Evolutionary conservation across 225 moss, liverwort and hornwort species (phyloP).

Genomic region (Sphagnum contortum): DNA sequence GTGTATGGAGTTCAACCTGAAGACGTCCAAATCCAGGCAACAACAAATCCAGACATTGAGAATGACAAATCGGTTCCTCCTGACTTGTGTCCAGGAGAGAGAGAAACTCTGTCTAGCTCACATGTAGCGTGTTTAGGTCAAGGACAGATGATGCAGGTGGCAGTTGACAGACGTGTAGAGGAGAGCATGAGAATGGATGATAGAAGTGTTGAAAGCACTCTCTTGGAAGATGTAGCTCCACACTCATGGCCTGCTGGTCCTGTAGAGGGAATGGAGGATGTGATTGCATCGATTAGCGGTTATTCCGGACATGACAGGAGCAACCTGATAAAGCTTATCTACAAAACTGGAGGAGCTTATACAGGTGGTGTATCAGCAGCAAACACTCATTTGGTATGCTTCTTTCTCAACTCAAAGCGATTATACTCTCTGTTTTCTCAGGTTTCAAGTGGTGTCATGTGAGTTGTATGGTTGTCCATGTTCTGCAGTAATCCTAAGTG

Average conservation of each 20-base stretch:
- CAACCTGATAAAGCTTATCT: constrained; percentile 72
- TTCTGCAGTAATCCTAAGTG: background rate
- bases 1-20: constrained; percentile 6
- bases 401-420: background rate
- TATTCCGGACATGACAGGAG: constrained; percentile 52
- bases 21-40: background rate
- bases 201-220: too few relatives aligned
- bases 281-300: constrained; percentile 78
- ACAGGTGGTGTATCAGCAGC: constrained; percentile 60
- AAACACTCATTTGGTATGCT: constrained; percentile 82
- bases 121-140: too few relatives aligned
- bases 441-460: too few relatives aligned
- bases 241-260: constrained; percentile 34
- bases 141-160: too few relatives aligned
- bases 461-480: background rate
- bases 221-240: constrained; percentile 10
- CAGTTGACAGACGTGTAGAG: too few relatives aligned
- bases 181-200: too few relatives aligned
- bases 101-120: too few relatives aligned
- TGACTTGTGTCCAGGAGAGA: background rate
- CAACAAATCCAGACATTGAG: too few relatives aligned
- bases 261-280: constrained; percentile 59
- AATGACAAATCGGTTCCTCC: background rate
- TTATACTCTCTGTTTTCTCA: too few relatives aligned
- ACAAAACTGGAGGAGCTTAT: constrained; percentile 61